Base-by-base conservation (phyloP, 2,329 filamentous ascomycete species). In the Talaromyces sp. region DNA sequence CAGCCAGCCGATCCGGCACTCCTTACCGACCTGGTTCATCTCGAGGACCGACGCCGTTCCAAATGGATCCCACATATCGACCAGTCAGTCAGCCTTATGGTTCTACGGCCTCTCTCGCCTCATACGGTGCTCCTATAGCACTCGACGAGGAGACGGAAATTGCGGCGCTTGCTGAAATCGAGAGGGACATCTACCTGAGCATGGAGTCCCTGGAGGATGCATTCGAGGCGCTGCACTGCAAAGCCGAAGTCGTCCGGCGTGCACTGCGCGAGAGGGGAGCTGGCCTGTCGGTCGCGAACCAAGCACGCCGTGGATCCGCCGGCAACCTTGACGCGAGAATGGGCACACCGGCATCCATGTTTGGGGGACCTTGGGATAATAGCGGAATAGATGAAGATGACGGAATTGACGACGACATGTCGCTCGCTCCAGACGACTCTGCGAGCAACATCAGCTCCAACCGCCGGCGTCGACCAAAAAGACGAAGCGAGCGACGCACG, bases 161-260 rank as follows among this genome's bases (percentile, higher is more conserved):
- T 68, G 90, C 90, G 0, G 89, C 90, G 1, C 82, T 97, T 6
- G 91, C 91, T 8, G 93, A 97, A 75, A 87, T 97, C 43, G 93
- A 97, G 75, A 86, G 92, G 7, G 91, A 96, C 69, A 96, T 97
- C 61, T 97, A 93, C 75, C 83, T 86, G 35, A 91, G 92, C 63
- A 97, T 97, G 93, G 93, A 97, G 76, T 87, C 87, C 0, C 83
- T 97, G 26, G 93, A 97, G 74, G 91, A 97, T 70, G 92, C 92
- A 0, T 97, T 97, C 67, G 93, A 97, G 77, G 86, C 85, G 29
- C 81, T 97, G n/a, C 93, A 97, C 71, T 84, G 86, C 65, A 88
- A 88, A 69, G 93, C 93, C 1, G 92, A 97, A 76, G 75, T 81
- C 19, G 90, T 97, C 17, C 87, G 93, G 5, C 87, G 85, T 24